A percentile compares a stretch with the other conserved stretches of the same genome.
phyloP scores from a whole-genome alignment of 306 rosid genomes.

The Vigna nakashimae region DNA sequence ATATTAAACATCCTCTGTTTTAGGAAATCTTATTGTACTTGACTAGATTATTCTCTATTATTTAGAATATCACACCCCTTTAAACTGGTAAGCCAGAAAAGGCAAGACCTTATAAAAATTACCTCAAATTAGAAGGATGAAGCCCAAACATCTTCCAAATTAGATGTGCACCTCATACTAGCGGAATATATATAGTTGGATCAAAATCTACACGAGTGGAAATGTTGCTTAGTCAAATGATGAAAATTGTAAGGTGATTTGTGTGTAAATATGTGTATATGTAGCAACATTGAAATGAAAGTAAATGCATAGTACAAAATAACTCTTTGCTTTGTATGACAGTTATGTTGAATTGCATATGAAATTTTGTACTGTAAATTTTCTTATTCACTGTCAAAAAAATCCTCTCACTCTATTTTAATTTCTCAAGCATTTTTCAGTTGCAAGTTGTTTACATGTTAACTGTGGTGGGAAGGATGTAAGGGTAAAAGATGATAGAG shows the following conservation, averaged over 20 bases:
- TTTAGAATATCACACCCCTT: background rate
- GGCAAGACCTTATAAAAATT: no score
- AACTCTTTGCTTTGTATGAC: background rate
- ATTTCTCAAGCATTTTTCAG: constrained; percentile 16
- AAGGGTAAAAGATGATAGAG: constrained; percentile 4
- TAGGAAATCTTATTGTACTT: background rate
- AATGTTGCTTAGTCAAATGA: background rate
- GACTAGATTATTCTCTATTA: background rate
- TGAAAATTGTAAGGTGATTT: background rate
- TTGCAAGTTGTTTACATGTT: constrained; percentile 2
- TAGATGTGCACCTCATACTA: no score
- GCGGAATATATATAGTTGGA: no score
- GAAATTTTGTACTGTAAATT: background rate
- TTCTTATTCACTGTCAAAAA: background rate
- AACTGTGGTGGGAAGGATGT: constrained; percentile 18
- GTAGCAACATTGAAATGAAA: background rate
- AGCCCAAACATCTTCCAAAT: no score
- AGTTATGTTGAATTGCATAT: background rate
- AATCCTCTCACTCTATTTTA: constrained; percentile 19
- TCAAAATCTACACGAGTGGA: background rate
- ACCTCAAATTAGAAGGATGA: no score
- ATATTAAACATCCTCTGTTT: background rate
- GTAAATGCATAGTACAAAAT: background rate
- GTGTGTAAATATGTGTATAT: background rate
- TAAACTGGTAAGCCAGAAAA: no score